phyloP scores from a whole-genome alignment of 129 eudicot species.

The Oenanthe sinensis region DNA sequence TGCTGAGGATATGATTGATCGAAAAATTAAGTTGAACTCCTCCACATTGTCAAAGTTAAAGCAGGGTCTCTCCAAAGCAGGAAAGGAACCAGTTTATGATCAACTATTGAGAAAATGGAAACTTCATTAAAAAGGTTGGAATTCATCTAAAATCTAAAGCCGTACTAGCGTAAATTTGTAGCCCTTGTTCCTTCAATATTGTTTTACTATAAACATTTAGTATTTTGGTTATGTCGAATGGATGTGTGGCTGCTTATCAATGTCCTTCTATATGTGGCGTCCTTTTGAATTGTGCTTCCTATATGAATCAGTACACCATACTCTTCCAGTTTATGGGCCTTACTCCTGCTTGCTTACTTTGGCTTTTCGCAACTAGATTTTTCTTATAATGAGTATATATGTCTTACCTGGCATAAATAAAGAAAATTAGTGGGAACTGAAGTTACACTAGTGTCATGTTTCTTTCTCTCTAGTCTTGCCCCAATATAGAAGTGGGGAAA shows the following conservation, averaged over 20 bases:
- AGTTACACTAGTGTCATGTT: not conserved
- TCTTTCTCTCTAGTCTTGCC: not conserved
- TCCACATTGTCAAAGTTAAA: slow-evolving; percentile 50
- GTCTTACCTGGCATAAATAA: not conserved
- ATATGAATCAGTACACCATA: not conserved
- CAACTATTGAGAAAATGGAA: slow-evolving; percentile 70
- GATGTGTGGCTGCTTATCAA: not conserved
- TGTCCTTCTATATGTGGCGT: not conserved
- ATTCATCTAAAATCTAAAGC: not conserved
- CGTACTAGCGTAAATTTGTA: not conserved
- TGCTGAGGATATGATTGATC: slow-evolving; percentile 73
- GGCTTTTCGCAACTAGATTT: not conserved
- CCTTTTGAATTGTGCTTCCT: not conserved
- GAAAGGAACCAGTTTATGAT: slow-evolving; percentile 49
- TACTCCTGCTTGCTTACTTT: not conserved
- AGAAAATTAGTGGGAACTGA: not conserved
- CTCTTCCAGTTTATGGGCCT: not conserved
- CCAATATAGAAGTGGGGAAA: not conserved
- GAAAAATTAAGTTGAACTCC: slow-evolving; percentile 56
- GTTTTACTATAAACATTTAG: not conserved
- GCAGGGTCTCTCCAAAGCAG: slow-evolving; percentile 50
- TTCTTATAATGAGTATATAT: not conserved
- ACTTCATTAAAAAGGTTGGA: slow-evolving; percentile 21
- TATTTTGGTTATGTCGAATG: not conserved
- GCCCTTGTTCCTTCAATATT: not conserved